phyloP scores from a whole-genome alignment of 2,329 filamentous ascomycete species.

The Pyricularia pennisetigena region DNA sequence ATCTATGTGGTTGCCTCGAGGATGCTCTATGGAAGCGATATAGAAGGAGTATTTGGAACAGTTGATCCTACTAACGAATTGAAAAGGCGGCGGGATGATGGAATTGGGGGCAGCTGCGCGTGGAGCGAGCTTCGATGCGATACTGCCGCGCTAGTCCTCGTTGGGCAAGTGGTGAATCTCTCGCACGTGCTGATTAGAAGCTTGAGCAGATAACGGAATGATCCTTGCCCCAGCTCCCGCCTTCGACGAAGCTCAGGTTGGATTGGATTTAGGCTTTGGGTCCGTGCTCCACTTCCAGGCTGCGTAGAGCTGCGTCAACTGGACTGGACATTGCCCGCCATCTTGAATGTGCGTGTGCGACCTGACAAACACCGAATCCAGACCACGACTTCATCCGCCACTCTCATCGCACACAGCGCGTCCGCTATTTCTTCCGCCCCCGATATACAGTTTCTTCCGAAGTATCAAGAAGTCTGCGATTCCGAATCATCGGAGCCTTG shows the following conservation, averaged over 20 bases:
- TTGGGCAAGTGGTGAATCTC: background rate
- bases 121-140: background rate
- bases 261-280: background rate
- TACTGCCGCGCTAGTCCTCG: background rate
- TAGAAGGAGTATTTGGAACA: background rate
- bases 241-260: background rate
- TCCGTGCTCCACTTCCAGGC: conserved; percentile 5
- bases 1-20: background rate
- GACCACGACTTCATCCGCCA: background rate
- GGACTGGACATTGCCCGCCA: background rate
- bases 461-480: background rate
- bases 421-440: background rate
- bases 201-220: background rate
- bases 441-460: background rate
- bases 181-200: background rate
- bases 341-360: background rate
- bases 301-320: conserved; percentile 6
- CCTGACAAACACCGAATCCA: background rate
- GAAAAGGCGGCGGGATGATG: conserved; percentile 1
- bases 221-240: background rate
- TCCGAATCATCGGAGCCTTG: background rate
- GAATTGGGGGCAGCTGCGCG: background rate
- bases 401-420: background rate
- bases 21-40: background rate
- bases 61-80: background rate